Evolutionary conservation across 2,329 filamentous ascomycete genomes (phyloP).

Genomic region (Rhexocercosporidium sp.): DNA sequence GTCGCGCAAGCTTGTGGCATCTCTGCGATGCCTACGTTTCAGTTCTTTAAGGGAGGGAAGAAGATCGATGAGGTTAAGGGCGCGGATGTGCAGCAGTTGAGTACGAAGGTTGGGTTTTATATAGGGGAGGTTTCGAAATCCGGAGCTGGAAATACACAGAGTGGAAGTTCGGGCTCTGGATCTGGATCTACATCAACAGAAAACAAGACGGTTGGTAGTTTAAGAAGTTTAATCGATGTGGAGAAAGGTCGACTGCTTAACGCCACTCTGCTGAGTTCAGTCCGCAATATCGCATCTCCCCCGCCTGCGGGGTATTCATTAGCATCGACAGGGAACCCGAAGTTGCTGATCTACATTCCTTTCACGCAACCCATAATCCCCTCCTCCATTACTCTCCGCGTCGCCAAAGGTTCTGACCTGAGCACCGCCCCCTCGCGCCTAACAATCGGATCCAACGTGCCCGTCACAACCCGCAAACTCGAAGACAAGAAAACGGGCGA

Average conservation of each 20-base stretch:
- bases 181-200: not conserved
- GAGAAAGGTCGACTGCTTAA: conserved; percentile 30
- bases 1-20: conserved; percentile 78
- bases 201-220: conserved; percentile 17
- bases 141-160: conserved; percentile 14
- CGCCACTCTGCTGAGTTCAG: conserved; percentile 34
- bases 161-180: conserved; percentile 12
- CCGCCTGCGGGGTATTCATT: conserved; percentile 38
- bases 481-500: conserved; percentile 20
- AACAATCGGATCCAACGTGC: conserved; percentile 37
- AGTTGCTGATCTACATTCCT: conserved; percentile 35
- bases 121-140: conserved; percentile 30
- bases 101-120: conserved; percentile 44
- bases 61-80: conserved; percentile 79
- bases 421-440: conserved; percentile 35
- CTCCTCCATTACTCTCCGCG: conserved; percentile 31
- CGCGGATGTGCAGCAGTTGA: conserved; percentile 78
- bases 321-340: conserved; percentile 27
- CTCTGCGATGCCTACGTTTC: conserved; percentile 90
- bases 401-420: conserved; percentile 26
- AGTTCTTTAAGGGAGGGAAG: conserved; percentile 79
- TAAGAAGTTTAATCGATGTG: conserved; percentile 37
- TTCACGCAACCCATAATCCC: conserved; percentile 36
- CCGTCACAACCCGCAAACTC: conserved; percentile 28
- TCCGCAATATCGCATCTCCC: conserved; percentile 36